A percentile compares a stretch with the other conserved stretches of the same genome.
These are phyloP conservation scores for Fusarium siculi DNA, from an alignment of 2,329 filamentous ascomycete genomes.

Conservation along the genomic window DNA sequence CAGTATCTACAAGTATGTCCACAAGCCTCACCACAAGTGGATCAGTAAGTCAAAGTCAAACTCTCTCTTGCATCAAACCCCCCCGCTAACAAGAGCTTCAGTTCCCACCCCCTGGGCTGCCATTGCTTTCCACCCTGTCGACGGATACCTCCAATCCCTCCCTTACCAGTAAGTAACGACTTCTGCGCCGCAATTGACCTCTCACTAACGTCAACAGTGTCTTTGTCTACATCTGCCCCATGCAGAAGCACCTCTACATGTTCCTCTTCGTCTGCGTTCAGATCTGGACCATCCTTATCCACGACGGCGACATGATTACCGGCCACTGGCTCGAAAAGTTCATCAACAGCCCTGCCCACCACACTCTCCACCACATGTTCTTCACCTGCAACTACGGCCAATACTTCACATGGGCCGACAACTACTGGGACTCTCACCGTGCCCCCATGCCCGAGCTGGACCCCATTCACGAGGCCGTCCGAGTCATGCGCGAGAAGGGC, in stretches of 20 bases:
- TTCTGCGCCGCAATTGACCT: too few species aligned
- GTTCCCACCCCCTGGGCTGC: constrained; percentile 60
- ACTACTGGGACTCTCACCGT: constrained; percentile 56
- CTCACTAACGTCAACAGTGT: constrained; percentile 43
- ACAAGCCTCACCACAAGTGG: constrained; percentile 63
- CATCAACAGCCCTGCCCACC: constrained; percentile 60
- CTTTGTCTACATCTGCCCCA: constrained; percentile 57
- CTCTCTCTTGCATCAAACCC: neutral
- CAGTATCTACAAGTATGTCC: constrained; percentile 58
- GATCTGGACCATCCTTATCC: constrained; percentile 61
- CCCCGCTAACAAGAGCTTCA: constrained; percentile 26
- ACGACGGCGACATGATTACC: constrained; percentile 61
- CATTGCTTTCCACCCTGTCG: constrained; percentile 59
- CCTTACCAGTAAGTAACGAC: constrained; percentile 55
- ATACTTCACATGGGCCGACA: constrained; percentile 61
- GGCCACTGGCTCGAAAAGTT: constrained; percentile 59
- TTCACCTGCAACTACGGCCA: constrained; percentile 62
- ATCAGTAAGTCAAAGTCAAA: constrained; percentile 49
- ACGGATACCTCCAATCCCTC: constrained; percentile 58
- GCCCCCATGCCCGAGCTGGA: constrained; percentile 56
- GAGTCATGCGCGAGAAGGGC: constrained; percentile 57
- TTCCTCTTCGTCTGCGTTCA: constrained; percentile 57
- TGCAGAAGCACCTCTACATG: constrained; percentile 58
- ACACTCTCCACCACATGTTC: constrained; percentile 61
- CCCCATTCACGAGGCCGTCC: constrained; percentile 56